Conservation (phyloP, 2,329 filamentous ascomycete genomes). For the Calonectria multiphialidica region DNA sequence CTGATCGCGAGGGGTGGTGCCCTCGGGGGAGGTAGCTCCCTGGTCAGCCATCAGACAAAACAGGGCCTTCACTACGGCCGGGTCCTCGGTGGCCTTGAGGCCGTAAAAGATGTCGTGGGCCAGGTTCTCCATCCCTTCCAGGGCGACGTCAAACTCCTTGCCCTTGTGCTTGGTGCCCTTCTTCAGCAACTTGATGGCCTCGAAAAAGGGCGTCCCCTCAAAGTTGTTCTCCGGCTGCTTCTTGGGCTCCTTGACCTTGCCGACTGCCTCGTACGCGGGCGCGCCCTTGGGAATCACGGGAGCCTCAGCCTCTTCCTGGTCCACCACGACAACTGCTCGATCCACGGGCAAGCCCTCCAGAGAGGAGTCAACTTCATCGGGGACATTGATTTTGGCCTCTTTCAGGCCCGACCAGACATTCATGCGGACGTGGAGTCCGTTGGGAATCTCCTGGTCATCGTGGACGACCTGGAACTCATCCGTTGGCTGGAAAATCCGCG, state of each 20-base stretch:
- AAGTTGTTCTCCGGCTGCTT: slow-evolving; percentile 59
- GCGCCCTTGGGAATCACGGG: slow-evolving; percentile 60
- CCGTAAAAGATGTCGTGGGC: slow-evolving; percentile 80
- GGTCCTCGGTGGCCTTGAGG: slow-evolving; percentile 69
- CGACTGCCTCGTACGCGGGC: slow-evolving; percentile 68
- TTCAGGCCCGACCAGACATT: slow-evolving; percentile 73
- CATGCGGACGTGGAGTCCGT: slow-evolving; percentile 74
- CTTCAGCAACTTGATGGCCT: slow-evolving; percentile 64
- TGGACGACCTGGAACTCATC: slow-evolving; percentile 73
- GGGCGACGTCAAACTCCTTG: slow-evolving; percentile 59
- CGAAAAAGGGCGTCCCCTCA: slow-evolving; percentile 49
- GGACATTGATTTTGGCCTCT: slow-evolving; percentile 75
- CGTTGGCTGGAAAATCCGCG: slow-evolving; percentile 72
- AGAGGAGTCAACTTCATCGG: slow-evolving; percentile 60
- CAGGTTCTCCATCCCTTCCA: slow-evolving; percentile 71
- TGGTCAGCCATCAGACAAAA: slow-evolving; percentile 64
- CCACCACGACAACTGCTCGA: slow-evolving; percentile 65
- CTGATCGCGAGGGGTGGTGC: slow-evolving; percentile 55
- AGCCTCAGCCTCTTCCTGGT: slow-evolving; percentile 54
- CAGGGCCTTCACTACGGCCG: slow-evolving; percentile 64
- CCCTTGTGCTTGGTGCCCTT: slow-evolving; percentile 49
- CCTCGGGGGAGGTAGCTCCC: slow-evolving; percentile 40
- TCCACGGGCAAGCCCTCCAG: slow-evolving; percentile 66
- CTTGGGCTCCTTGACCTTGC: slow-evolving; percentile 67
- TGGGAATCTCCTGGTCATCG: slow-evolving; percentile 74